A percentile compares a stretch with the other conserved stretches of the same genome.
Evolutionary conservation across 2,329 filamentous ascomycete species (phyloP).

Genomic region (Metarhizium album): DNA sequence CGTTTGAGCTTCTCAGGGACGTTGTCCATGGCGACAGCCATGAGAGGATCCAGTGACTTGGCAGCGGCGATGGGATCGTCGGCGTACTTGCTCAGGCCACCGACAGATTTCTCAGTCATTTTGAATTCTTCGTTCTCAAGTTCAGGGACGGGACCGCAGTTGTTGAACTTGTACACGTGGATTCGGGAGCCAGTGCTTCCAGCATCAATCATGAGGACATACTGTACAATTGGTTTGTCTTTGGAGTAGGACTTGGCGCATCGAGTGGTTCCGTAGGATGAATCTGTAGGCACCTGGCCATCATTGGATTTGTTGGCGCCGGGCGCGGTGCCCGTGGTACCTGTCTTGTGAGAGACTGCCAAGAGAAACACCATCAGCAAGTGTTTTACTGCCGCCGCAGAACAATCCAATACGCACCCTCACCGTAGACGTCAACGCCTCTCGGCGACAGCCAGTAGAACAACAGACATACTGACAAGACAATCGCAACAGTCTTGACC

Average conservation of each 20-base stretch:
- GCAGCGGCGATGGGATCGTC: conserved; percentile 80
- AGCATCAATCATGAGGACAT: conserved; percentile 97
- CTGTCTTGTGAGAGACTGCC: conserved; percentile 3
- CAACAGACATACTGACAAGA: conserved; percentile 47
- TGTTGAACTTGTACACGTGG: conserved; percentile 99
- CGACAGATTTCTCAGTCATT: conserved; percentile 79
- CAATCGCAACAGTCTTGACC: conserved; percentile 53
- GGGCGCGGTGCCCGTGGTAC: neutral
- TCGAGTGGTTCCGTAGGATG: conserved; percentile 55
- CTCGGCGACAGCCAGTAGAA: conserved; percentile 54
- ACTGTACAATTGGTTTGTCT: conserved; percentile 90
- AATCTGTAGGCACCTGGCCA: conserved; percentile 47
- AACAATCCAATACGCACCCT: conserved; percentile 20
- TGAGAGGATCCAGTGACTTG: conserved; percentile 74
- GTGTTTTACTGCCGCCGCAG: neutral
- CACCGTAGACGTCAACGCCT: conserved; percentile 43
- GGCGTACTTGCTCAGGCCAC: conserved; percentile 79
- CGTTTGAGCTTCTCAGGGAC: conserved; percentile 82
- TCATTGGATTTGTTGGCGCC: conserved; percentile 11
- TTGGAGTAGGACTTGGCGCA: conserved; percentile 77
- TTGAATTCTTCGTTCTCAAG: conserved; percentile 87
- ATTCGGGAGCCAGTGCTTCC: conserved; percentile 96
- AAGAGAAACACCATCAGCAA: neutral
- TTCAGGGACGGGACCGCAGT: conserved; percentile 91
- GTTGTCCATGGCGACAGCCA: conserved; percentile 73